Conservation (phyloP, 441 rosid species). For the Arabidopsis hybrid region DNA sequence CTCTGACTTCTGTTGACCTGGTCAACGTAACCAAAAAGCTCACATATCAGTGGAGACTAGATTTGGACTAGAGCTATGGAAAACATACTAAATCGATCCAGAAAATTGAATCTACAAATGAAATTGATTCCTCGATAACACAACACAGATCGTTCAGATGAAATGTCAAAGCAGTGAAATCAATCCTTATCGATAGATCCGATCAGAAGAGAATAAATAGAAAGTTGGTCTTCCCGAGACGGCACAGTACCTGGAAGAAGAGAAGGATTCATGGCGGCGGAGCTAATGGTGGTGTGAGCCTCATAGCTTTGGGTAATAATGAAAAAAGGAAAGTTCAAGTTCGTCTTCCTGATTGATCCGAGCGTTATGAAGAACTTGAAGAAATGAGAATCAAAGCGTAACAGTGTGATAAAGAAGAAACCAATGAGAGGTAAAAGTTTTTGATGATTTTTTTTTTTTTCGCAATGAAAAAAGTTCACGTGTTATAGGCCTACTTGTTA, state of each 20-base stretch:
- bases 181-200: neutral
- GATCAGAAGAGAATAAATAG: neutral
- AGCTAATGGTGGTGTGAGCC: neutral
- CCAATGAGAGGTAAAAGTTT: neutral
- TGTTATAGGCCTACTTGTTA: slow-evolving; percentile 3
- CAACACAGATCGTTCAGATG: neutral
- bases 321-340: neutral
- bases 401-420: neutral
- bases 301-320: neutral
- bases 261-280: neutral
- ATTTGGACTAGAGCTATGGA: slow-evolving; percentile 11
- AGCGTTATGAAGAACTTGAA: neutral
- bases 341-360: neutral
- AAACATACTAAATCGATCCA: neutral
- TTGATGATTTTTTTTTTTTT: no score
- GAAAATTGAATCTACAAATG: neutral
- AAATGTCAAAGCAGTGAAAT: neutral
- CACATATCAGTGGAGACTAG: neutral
- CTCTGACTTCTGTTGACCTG: slow-evolving; percentile 46
- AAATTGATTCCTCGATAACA: neutral
- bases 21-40: slow-evolving; percentile 1
- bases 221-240: neutral
- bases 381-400: neutral
- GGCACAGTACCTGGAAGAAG: neutral
- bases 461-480: neutral